A percentile compares a stretch with the other conserved stretches of the same genome.
Evolutionary conservation across 805 yeast species (phyloP).

Genomic region (Cyberlindnera lachancei): DNA sequence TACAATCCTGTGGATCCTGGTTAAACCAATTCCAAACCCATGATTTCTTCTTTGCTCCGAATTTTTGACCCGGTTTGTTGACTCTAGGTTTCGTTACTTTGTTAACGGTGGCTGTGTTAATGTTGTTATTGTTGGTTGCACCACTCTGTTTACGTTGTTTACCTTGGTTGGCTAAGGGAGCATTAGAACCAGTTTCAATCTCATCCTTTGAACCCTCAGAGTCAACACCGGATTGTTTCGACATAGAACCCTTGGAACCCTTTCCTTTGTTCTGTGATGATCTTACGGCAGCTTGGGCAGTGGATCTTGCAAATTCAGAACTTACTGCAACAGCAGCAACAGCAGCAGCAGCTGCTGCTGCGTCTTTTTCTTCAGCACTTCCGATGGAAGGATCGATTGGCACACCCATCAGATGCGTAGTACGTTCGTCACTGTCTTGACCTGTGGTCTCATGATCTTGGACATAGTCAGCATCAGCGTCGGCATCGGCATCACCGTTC

Average conservation of each 20-base stretch:
- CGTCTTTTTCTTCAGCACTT: conserved; percentile 9
- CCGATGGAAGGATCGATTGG: conserved; percentile 22
- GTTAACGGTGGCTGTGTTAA: too few relatives aligned
- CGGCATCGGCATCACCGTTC: too few relatives aligned
- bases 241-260: background rate
- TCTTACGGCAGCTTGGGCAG: conserved; percentile 20
- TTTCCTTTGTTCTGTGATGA: conserved; percentile 7
- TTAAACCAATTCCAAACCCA: conserved; percentile 62
- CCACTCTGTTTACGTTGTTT: too few relatives aligned
- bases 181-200: too few relatives aligned
- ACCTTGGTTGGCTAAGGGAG: too few relatives aligned
- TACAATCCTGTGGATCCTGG: conserved; percentile 40
- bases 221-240: too few relatives aligned
- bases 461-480: too few relatives aligned
- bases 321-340: too few relatives aligned
- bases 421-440: background rate
- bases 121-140: too few relatives aligned
- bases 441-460: too few relatives aligned
- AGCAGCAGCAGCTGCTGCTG: too few relatives aligned
- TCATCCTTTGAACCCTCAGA: too few relatives aligned
- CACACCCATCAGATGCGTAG: conserved; percentile 6
- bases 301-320: conserved; percentile 8
- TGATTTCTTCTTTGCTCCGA: conserved; percentile 53
- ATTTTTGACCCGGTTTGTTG: conserved; percentile 47
- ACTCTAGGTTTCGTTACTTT: conserved; percentile 21